Evolutionary conservation across 2,329 filamentous ascomycete species (phyloP).

Genomic region (Sclerotinia borealis): DNA sequence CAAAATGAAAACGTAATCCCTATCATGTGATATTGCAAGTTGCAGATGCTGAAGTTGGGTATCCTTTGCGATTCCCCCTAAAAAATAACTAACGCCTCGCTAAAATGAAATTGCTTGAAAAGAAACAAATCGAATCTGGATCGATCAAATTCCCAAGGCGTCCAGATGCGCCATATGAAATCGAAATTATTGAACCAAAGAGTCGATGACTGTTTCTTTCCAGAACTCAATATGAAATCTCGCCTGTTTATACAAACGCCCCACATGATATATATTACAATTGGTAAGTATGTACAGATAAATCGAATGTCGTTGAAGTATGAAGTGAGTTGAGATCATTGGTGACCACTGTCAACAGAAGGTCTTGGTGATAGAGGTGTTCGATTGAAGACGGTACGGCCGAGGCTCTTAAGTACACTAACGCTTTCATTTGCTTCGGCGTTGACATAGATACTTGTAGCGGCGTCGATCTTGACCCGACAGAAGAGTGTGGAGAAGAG

Average conservation of each 20-base stretch:
- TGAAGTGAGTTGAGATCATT: background rate
- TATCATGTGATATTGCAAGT: conserved; percentile 8
- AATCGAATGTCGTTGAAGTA: conserved; percentile 14
- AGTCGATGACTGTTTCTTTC: conserved; percentile 4
- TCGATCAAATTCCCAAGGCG: background rate
- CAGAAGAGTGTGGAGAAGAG: conserved; percentile 94
- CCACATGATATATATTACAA: conserved; percentile 10
- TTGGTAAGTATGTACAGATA: conserved; percentile 19
- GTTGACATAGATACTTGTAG: conserved; percentile 52
- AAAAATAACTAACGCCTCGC: background rate
- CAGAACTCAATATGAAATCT: conserved; percentile 1
- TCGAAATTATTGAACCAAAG: conserved; percentile 14
- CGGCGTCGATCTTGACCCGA: conserved; percentile 63
- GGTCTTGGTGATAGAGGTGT: conserved; percentile 28
- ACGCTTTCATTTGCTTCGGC: conserved; percentile 40
- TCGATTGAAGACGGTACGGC: conserved; percentile 53
- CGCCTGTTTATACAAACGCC: conserved; percentile 4
- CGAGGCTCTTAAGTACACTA: conserved; percentile 50
- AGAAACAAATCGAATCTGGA: background rate
- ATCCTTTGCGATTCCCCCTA: background rate
- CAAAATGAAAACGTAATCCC: conserved; percentile 10
- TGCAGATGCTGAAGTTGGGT: conserved; percentile 3
- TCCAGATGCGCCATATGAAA: conserved; percentile 14
- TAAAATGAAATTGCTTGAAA: background rate
- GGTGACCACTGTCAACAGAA: conserved; percentile 19